Conservation (phyloP, 331 rosid species). For the Telfairia occidentalis region DNA sequence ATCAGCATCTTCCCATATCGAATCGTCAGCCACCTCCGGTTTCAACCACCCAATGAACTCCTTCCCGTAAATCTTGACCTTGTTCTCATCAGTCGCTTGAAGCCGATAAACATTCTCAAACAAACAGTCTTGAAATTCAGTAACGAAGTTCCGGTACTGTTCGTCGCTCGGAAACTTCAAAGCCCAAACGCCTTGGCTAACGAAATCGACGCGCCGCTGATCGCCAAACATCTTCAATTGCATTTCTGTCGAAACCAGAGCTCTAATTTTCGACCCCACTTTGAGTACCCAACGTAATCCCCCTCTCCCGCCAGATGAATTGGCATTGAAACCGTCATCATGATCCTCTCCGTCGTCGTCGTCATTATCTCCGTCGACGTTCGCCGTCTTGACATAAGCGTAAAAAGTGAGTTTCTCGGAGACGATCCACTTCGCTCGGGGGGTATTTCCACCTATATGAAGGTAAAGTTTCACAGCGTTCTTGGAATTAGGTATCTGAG, state of each 20-base stretch:
- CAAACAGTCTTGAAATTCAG: slow-evolving; percentile 49
- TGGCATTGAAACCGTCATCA: neutral
- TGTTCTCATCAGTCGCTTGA: slow-evolving; percentile 57
- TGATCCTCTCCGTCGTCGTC: slow-evolving; percentile 19
- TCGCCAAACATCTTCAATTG: slow-evolving; percentile 78
- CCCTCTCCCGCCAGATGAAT: slow-evolving; percentile 11
- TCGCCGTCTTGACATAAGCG: slow-evolving; percentile 34
- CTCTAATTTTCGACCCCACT: slow-evolving; percentile 59
- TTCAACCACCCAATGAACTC: slow-evolving; percentile 79
- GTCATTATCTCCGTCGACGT: slow-evolving; percentile 17
- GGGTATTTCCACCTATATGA: slow-evolving; percentile 75
- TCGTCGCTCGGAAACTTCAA: slow-evolving; percentile 50
- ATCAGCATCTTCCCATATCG: slow-evolving; percentile 63
- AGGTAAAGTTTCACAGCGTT: slow-evolving; percentile 81
- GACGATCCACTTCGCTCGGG: slow-evolving; percentile 74
- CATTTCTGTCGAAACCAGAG: slow-evolving; percentile 56
- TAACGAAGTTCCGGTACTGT: slow-evolving; percentile 43
- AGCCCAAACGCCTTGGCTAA: slow-evolving; percentile 66
- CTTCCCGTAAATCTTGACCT: slow-evolving; percentile 58
- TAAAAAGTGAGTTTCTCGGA: slow-evolving; percentile 47
- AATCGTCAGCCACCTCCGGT: slow-evolving; percentile 70
- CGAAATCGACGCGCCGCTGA: slow-evolving; percentile 71
- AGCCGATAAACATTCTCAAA: slow-evolving; percentile 60
- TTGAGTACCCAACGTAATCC: slow-evolving; percentile 40
- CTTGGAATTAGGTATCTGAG: slow-evolving; percentile 21